Base-by-base conservation (phyloP, 2,329 filamentous ascomycete species). In the Epichloe scottii region DNA sequence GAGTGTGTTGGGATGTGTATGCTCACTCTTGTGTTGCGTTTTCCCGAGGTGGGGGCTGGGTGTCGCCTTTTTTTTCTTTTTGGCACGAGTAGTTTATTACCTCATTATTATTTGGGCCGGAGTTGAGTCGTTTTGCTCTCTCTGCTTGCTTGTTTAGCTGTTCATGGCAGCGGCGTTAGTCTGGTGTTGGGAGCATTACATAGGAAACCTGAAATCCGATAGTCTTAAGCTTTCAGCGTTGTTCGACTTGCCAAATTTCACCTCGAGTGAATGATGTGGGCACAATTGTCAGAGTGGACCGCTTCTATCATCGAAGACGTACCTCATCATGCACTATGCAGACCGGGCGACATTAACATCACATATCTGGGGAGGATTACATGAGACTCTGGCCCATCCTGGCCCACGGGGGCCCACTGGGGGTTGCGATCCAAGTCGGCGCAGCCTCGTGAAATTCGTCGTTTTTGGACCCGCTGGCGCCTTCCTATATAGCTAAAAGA, bases 131-230 rank as follows among this genome's bases (percentile, higher is more conserved):
- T 49, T 48, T 44, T 56, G 10, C 8, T 45, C 43, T 49, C 53
- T 37, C 45, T 58, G 54, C 59, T 54, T 62, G 57, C 35, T 40
- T 53, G 11, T 39, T 47, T 53, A 35, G 49, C 46, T 51, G 52
- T 51, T 63, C 60, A 66, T 63, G 59, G 63, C 62, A 66, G 58
- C 53, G 64, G 64, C 58, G 64, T 64, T 51, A 38, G 23, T 62
- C 56, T 54, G 58, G 60, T 64, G 55, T 62, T 58, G 56, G 56
- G 58, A 55, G 58, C 59, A 62, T 51, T 56, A 57, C 50, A 54
- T 62, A 63, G 63, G 53, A 56, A 49, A 60, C 60, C 58, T 65
- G 59, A 59, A 60, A 56, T 58, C 51, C 42, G 47, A 51, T 50
- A 46, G 49, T 51, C 45, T 53, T 50, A 15, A 42, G 37, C 38